Evolutionary conservation across 169 alveolate genomes (phyloP).

Genomic region (Pseudocohnilembus persalinus): DNA sequence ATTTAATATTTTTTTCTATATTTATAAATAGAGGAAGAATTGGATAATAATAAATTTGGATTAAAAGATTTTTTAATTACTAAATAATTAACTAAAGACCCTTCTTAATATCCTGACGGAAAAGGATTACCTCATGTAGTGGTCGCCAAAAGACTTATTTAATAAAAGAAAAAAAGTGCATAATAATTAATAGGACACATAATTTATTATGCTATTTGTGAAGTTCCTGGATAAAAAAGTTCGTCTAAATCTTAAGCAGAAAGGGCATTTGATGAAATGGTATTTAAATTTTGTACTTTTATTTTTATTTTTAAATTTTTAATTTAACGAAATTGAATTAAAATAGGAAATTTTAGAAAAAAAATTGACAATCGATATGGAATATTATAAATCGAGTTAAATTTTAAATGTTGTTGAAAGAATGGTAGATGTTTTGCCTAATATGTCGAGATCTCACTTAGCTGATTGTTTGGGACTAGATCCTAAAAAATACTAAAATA

Average conservation of each 20-base stretch:
- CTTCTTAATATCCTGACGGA: conserved; percentile 90
- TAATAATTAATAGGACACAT: conserved; percentile 85
- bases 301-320: conserved; percentile 31
- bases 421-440: conserved; percentile 83
- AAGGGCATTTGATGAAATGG: not conserved
- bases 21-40: conserved; percentile 27
- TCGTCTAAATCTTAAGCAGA: not conserved
- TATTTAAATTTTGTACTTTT: not conserved
- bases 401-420: conserved; percentile 51
- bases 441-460: conserved; percentile 89
- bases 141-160: conserved; percentile 91
- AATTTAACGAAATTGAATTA: conserved; percentile 21
- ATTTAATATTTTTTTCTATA: conserved; percentile 1
- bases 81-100: conserved; percentile 93
- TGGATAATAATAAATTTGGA: conserved; percentile 63
- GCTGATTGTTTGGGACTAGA: conserved; percentile 65
- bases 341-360: conserved; percentile 63
- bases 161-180: conserved; percentile 80
- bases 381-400: conserved; percentile 92
- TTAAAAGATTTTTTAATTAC: conserved; percentile 91
- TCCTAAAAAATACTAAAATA: conserved; percentile 48
- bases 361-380: conserved; percentile 80
- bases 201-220: conserved; percentile 92
- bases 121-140: conserved; percentile 92
- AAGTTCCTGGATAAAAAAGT: conserved; percentile 48